Conservation (phyloP, 495 filamentous ascomycete genomes). For the Aspergillus nidulans region DNA sequence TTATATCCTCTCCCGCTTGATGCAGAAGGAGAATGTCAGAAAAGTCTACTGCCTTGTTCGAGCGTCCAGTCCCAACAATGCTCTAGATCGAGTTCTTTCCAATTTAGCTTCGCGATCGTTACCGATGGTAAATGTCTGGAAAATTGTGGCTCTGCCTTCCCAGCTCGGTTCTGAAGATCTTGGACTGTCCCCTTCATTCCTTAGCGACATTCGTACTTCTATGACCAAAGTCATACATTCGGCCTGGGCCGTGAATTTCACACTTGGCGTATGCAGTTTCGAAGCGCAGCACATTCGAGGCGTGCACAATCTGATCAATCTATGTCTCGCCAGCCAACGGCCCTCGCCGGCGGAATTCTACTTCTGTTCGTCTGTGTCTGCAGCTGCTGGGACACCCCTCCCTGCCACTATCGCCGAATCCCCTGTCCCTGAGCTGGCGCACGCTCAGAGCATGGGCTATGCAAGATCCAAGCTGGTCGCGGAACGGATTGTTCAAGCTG, state of each 20-base stretch:
- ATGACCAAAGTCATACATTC: slow-evolving; percentile 54
- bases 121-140: slow-evolving; percentile 16
- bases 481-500: slow-evolving; percentile 47
- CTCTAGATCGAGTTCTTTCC: slow-evolving; percentile 36
- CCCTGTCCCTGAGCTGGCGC: slow-evolving; percentile 40
- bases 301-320: slow-evolving; percentile 54
- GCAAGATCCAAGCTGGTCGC: slow-evolving; percentile 60
- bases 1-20: slow-evolving; percentile 48
- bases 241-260: slow-evolving; percentile 75
- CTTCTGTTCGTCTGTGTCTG: slow-evolving; percentile 60
- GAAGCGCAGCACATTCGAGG: slow-evolving; percentile 55
- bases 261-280: slow-evolving; percentile 56
- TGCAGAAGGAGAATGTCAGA: slow-evolving; percentile 23
- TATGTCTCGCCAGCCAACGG: slow-evolving; percentile 43
- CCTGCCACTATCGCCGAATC: slow-evolving; percentile 42
- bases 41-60: slow-evolving; percentile 58
- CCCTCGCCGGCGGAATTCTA: slow-evolving; percentile 36
- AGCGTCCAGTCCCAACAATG: slow-evolving; percentile 33
- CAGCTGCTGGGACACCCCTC: slow-evolving; percentile 31
- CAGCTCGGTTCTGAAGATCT: slow-evolving; percentile 13
- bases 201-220: slow-evolving; percentile 35
- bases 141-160: slow-evolving; percentile 11
- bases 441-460: slow-evolving; percentile 55
- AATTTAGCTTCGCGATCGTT: slow-evolving; percentile 36
- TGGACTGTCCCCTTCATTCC: slow-evolving; percentile 26